phyloP scores from a whole-genome alignment of 1,139 yeast genomes.

The Kurtzmaniella quercitrusa region DNA sequence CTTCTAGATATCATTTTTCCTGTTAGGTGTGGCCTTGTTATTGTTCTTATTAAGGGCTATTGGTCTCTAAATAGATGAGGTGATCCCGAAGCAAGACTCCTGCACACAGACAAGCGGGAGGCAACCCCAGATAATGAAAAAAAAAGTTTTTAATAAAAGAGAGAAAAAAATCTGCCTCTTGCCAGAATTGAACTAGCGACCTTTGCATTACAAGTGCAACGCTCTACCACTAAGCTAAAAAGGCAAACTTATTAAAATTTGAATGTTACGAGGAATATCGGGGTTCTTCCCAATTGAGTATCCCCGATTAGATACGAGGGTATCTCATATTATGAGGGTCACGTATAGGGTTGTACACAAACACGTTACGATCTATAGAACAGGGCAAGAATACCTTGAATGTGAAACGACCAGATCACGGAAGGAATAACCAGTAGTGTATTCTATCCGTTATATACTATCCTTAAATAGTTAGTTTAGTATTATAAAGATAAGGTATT shows the following conservation, averaged over 20 bases:
- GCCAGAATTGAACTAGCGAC: conserved; percentile 95
- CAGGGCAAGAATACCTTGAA: no score
- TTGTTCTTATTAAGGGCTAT: background rate
- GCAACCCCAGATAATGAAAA: background rate
- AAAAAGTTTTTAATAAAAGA: background rate
- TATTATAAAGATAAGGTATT: no score
- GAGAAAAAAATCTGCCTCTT: conserved; percentile 1
- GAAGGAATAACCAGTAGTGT: no score
- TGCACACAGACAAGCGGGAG: background rate
- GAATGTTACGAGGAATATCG: background rate
- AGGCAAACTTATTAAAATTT: conserved; percentile 35
- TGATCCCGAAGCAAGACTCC: background rate
- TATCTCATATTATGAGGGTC: no score
- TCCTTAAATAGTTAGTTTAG: no score
- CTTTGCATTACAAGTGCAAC: conserved; percentile 95
- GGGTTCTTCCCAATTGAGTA: no score
- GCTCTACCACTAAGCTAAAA: conserved; percentile 94
- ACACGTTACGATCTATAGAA: no score
- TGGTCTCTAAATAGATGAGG: background rate
- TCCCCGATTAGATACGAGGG: no score
- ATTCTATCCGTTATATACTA: no score
- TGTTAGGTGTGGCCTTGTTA: no score
- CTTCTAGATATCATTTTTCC: background rate
- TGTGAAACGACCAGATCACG: no score
- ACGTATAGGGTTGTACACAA: no score